Evolutionary conservation across 441 rosid genomes (phyloP).

Genomic region (Theobroma grandiflorum): DNA sequence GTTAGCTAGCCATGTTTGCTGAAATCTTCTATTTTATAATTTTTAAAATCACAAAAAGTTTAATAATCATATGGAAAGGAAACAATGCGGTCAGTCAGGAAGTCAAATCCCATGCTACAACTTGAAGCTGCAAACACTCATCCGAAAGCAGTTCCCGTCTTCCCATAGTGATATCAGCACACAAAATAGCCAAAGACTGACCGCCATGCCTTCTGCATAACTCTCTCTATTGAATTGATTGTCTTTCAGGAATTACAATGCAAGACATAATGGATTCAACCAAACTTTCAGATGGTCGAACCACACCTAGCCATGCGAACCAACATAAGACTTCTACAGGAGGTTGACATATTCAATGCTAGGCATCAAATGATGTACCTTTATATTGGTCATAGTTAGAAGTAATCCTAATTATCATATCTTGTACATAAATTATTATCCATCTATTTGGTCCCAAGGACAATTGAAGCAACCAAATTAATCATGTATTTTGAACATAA

Average conservation of each 20-base stretch:
- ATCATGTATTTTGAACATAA: slow-evolving; percentile 5
- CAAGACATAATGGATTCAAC: not conserved
- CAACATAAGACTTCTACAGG: not conserved
- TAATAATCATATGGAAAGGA: not conserved
- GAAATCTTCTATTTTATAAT: not conserved
- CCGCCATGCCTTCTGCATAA: not conserved
- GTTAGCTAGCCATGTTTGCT: not conserved
- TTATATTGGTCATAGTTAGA: too few relatives aligned
- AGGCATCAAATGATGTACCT: not conserved
- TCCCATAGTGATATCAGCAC: not conserved
- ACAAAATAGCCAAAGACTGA: not conserved
- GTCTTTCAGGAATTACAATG: not conserved
- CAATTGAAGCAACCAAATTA: slow-evolving; percentile 14
- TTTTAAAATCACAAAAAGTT: not conserved
- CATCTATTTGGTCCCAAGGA: slow-evolving; percentile 5
- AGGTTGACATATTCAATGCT: not conserved
- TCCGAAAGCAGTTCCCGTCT: not conserved
- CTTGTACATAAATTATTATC: slow-evolving; percentile 6
- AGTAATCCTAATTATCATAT: too few relatives aligned
- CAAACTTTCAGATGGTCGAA: not conserved
- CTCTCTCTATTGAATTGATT: not conserved
- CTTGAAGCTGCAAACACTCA: not conserved
- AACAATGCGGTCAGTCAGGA: not conserved
- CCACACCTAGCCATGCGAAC: not conserved
- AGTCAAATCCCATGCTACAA: not conserved